Evolutionary conservation across 176 grass and related monocot genomes (phyloP), one percentile per base, ranked within the genome.

Genomic region (Thalia dealbata): DNA sequence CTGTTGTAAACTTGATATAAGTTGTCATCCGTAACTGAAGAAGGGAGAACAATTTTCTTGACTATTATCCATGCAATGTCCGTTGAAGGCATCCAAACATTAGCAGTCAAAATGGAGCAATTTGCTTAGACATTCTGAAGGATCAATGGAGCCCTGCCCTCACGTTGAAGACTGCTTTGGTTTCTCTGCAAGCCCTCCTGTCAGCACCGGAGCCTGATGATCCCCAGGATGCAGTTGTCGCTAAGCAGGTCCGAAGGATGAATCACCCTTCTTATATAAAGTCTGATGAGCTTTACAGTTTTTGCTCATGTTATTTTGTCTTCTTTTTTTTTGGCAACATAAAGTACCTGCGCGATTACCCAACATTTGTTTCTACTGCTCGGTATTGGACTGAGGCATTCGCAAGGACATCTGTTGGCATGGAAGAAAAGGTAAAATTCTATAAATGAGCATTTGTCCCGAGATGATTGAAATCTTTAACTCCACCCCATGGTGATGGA

Each of bases 121-220:
- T 99, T 81, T 99, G 95, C 79, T 95, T 99, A 83, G 95, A 99
- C 73, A 99, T 99, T 75, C 78, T 99, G 79, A 99, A 99, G 83
- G 95, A 99, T 85, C 95, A 99, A 69, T 99, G 95, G 95, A 99
- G 95, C 69, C 95, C 95, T 46, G 90, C 95, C 67, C 90, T 99
- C 73, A 99, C 95, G 10, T 78, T 99, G 82, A 99, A 99, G 75
- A 99, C 95, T 0, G 90, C 95, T 0, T 70, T 99, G 35, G 83
- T 99, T 73, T 99, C 95, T 61, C 83, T 99, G 67, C 95, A 99
- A 77, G 95, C 95, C 65, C 83, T 99, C 73, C 88, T 99, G 68
- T 99, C 95, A 68, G 62, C 88, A 21, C 95, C 95, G 67, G 95
- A 82, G 16, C 95, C 95, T 82, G 95, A 93, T 56, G 95, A 99